phyloP scores from a whole-genome alignment of 2,329 filamentous ascomycete species.

The Colletotrichum siamense region DNA sequence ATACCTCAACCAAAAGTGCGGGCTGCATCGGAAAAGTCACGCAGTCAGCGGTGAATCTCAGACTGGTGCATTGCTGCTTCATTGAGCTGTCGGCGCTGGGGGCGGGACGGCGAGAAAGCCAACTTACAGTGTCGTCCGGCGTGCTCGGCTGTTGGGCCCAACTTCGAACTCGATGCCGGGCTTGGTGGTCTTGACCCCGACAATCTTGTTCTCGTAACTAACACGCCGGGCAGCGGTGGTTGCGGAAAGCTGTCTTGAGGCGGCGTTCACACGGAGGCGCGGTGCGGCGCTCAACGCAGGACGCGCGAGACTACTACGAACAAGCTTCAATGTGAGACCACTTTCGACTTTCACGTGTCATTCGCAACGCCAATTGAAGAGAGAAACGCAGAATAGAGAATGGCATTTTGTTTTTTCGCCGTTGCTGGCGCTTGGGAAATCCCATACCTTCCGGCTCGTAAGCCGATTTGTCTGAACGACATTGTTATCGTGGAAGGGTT shows the following conservation, averaged over 20 bases:
- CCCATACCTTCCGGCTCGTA: constrained; percentile 13
- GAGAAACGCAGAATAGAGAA: neutral
- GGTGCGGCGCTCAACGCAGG: neutral
- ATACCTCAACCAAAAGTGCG: constrained; percentile 25
- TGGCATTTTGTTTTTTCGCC: neutral
- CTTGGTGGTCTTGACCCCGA: neutral
- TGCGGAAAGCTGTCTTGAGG: constrained; percentile 3
- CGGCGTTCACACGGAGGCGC: neutral
- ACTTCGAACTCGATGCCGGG: constrained; percentile 13
- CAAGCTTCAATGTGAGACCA: neutral
- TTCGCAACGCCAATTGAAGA: neutral
- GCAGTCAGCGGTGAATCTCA: neutral
- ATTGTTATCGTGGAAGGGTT: neutral
- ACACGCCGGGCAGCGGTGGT: neutral
- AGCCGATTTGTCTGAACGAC: neutral
- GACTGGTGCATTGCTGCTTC: neutral
- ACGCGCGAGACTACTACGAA: neutral
- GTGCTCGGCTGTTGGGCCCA: neutral
- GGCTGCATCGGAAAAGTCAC: neutral
- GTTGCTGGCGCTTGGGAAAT: neutral
- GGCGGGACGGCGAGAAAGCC: neutral
- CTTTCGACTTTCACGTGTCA: neutral
- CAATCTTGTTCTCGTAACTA: neutral
- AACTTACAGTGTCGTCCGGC: constrained; percentile 22
- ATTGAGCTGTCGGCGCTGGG: neutral